A percentile compares a stretch with the other conserved stretches of the same genome.
Conservation (phyloP, 2,329 filamentous ascomycete species). For the Colletotrichum gigasporum region DNA sequence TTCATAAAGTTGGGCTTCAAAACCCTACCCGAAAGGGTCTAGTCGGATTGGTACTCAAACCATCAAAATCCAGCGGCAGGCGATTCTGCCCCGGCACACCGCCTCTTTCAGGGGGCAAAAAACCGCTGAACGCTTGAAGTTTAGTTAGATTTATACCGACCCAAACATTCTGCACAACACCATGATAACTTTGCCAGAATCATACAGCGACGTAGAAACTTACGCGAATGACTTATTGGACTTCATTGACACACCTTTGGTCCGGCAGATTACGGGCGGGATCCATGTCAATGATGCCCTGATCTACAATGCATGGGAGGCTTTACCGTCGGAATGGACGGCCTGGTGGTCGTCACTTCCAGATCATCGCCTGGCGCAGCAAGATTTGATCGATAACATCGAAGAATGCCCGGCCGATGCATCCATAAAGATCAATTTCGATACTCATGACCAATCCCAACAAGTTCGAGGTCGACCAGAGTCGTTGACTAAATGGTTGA, state of each 20-base stretch:
- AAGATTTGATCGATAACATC: conserved; percentile 41
- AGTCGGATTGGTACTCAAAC: no score
- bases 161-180: no score
- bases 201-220: not conserved
- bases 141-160: no score
- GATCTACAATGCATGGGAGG: conserved; percentile 41
- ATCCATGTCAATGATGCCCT: conserved; percentile 46
- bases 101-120: no score
- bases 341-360: conserved; percentile 39
- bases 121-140: no score
- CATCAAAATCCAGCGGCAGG: no score
- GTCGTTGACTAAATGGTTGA: conserved; percentile 9
- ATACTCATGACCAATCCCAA: no score
- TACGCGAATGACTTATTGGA: conserved; percentile 36
- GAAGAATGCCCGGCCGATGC: conserved; percentile 24
- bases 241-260: conserved; percentile 39
- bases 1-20: no score
- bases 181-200: not conserved
- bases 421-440: fast-evolving
- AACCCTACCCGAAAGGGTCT: no score
- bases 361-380: conserved; percentile 41
- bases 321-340: conserved; percentile 42
- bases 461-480: not conserved
- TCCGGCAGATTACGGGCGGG: conserved; percentile 44
- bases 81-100: no score